Conservation (phyloP, 208 protist species). For the Crithidia expoeki region DNA sequence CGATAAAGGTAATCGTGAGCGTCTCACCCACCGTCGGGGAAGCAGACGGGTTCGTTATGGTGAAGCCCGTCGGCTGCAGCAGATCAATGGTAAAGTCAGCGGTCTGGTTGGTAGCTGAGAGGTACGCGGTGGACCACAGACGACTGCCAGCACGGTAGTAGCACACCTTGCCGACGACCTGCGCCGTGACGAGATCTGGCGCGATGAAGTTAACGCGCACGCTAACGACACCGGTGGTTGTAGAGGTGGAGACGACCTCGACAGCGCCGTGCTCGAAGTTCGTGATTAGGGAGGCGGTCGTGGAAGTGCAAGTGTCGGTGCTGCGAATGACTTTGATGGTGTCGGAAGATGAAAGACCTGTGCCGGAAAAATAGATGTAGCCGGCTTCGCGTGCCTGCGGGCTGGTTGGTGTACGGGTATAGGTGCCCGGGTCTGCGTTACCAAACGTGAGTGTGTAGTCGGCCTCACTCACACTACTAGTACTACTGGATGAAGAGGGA, state of each 20-base stretch:
- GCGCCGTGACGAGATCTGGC: constrained; percentile 50
- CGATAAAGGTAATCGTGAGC: constrained; percentile 62
- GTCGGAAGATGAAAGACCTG: constrained; percentile 49
- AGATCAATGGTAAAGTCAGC: constrained; percentile 81
- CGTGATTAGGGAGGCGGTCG: constrained; percentile 52
- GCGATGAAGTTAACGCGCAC: constrained; percentile 68
- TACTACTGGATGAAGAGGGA: constrained; percentile 7
- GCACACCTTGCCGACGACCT: constrained; percentile 73
- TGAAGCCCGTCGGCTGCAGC: constrained; percentile 82
- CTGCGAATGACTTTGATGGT: constrained; percentile 61
- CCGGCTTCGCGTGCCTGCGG: constrained; percentile 78
- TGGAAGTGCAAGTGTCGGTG: constrained; percentile 54
- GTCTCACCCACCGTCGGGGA: constrained; percentile 55
- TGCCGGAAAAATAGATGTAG: constrained; percentile 62
- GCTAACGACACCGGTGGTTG: neutral
- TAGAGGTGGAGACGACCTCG: constrained; percentile 17
- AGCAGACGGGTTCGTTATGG: constrained; percentile 32
- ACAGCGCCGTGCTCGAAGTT: constrained; percentile 63
- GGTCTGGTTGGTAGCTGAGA: constrained; percentile 26
- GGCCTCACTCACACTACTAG: neutral
- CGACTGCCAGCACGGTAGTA: constrained; percentile 51
- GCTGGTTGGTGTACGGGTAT: constrained; percentile 55
- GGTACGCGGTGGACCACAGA: constrained; percentile 69
- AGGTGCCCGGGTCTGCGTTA: constrained; percentile 58
- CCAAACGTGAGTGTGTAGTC: constrained; percentile 43